Evolutionary conservation across 176 grass and related monocot species (phyloP), one percentile per base, ranked within the genome.

Genomic region (Oryza meyeriana): DNA sequence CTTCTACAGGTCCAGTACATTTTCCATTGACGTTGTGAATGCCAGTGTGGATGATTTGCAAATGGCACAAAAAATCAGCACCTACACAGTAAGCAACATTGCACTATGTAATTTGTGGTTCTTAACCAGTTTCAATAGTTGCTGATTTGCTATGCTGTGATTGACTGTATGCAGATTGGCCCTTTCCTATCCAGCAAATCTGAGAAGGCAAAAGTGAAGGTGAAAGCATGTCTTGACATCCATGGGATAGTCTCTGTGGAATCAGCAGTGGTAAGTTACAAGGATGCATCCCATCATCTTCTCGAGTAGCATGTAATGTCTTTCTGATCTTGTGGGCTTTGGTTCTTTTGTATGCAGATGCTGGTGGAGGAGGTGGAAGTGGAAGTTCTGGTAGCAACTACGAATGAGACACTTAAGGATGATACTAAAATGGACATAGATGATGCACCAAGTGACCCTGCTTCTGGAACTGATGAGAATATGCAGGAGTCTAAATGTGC

Each of bases 351-450:
- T 29, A 12, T 63, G 38, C 57, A 98, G 96, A 94, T 98, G 86
- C 70, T 98, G 72, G 96, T 98, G 72, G 96, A 98, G 85, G 95
- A 95, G 83, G 92, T 93, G 76, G 90, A 89, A 41, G 68, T 93
- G 72, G 93, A 95, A 64, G 89, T 93, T 89, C 90, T 81, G 9
- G 88, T 93, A 10, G 88, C 88, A 66, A 25, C 72, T 76, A 16
- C 74, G 16, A 77, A 78, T 45, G 90, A 93, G 24, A 73, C 6
- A 76, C 41, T 57, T 47, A 94, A 89, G 45, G 92, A 94, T 30
- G 39, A 74, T 67, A 39, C 66, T 30, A 91, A 93, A 45, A 98
- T 93, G 96, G 93, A 98, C 6, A 90, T 82, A 65, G 89, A 98
- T 78, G 84, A 94, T 66, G 42, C 48, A 6, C 27, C 74, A 82